Evolutionary conservation across 2,329 filamentous ascomycete genomes (phyloP).

Genomic region (Aureobasidium sp.): DNA sequence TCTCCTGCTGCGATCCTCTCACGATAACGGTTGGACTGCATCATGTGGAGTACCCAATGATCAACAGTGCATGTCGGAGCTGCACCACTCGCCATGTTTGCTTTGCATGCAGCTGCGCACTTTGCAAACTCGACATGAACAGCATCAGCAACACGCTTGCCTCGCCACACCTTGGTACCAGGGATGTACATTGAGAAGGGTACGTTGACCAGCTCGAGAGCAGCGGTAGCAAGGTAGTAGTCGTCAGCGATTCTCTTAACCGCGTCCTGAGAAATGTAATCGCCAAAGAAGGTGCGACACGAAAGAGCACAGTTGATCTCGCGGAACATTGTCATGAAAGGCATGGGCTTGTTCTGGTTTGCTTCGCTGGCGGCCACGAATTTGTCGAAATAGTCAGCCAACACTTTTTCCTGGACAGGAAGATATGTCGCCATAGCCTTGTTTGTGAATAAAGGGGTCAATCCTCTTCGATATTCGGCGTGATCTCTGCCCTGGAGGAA

Average conservation of each 20-base stretch:
- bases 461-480: constrained; percentile 91
- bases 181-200: constrained; percentile 67
- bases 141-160: constrained; percentile 91
- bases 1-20: constrained; percentile 69
- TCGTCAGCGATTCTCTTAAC: constrained; percentile 15
- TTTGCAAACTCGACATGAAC: constrained; percentile 82
- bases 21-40: constrained; percentile 75
- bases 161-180: constrained; percentile 94
- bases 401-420: constrained; percentile 85
- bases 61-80: constrained; percentile 90
- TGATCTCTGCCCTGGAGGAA: constrained; percentile 79
- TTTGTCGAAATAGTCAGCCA: constrained; percentile 73
- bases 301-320: constrained; percentile 17
- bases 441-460: constrained; percentile 90
- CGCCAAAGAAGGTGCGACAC: constrained; percentile 15
- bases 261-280: constrained; percentile 15
- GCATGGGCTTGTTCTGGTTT: constrained; percentile 39
- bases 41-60: constrained; percentile 81
- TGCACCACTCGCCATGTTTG: constrained; percentile 83
- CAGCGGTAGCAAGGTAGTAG: constrained; percentile 14
- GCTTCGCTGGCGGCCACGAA: constrained; percentile 64
- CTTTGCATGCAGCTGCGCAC: constrained; percentile 89
- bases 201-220: constrained; percentile 15
- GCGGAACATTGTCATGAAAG: constrained; percentile 14
- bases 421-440: constrained; percentile 80